Conservation (phyloP, 768 basidiomycete genomes). For the Cystobasidium ongulense region DNA sequence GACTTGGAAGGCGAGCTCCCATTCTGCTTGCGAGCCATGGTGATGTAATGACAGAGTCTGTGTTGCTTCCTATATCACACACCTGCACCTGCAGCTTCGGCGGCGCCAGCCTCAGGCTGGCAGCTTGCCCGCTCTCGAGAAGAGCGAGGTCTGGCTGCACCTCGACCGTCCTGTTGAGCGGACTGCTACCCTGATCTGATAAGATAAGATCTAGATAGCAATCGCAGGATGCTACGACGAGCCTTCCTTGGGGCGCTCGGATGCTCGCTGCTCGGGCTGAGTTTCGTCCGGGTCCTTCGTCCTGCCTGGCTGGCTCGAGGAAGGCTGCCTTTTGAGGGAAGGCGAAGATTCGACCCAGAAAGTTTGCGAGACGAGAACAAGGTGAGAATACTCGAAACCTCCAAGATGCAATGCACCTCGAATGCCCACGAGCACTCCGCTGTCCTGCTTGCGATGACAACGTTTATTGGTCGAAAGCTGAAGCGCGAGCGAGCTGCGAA, state of each 20-base stretch:
- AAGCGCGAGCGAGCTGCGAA: background rate
- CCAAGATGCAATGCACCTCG: background rate
- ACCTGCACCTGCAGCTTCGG: background rate
- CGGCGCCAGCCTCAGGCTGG: background rate
- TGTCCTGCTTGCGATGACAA: background rate
- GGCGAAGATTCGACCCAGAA: background rate
- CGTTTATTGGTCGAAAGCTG: background rate
- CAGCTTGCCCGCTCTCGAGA: background rate
- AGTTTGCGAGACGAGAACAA: background rate
- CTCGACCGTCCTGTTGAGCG: background rate
- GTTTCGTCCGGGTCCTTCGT: background rate
- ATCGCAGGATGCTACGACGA: background rate
- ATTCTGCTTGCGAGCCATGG: background rate
- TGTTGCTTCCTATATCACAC: background rate
- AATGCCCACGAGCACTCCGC: background rate
- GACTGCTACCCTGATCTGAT: background rate
- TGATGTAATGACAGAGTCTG: background rate
- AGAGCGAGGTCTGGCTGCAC: background rate
- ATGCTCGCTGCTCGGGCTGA: background rate
- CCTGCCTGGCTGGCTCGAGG: background rate
- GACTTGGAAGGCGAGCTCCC: background rate
- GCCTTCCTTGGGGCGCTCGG: background rate
- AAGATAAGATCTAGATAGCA: background rate
- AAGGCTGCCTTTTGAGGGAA: slow-evolving; percentile 1
- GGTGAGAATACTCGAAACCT: background rate